Evolutionary conservation across 371 early-diverging fungal species (phyloP).

Genomic region (Mortierella sp.): DNA sequence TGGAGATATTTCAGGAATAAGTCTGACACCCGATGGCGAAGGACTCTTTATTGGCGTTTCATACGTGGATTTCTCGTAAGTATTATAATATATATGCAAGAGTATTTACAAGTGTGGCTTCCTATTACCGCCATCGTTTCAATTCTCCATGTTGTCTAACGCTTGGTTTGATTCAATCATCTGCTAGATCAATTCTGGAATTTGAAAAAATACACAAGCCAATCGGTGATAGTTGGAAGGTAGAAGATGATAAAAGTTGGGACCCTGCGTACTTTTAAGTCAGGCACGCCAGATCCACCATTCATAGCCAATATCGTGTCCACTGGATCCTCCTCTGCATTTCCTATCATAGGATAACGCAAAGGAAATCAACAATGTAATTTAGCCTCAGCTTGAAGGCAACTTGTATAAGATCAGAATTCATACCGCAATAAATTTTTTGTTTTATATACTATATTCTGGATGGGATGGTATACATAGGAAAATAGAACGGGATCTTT

Average conservation of each 20-base stretch:
- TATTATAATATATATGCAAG: neutral
- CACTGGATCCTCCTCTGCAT: too few species aligned
- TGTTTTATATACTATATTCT: too few species aligned
- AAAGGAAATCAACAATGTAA: too few species aligned
- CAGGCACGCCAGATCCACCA: too few species aligned
- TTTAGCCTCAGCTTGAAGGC: too few species aligned
- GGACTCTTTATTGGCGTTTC: slow-evolving; percentile 71
- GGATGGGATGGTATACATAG: too few species aligned
- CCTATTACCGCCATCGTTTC: too few species aligned
- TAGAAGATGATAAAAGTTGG: neutral
- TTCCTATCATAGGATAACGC: too few species aligned
- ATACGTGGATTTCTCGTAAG: slow-evolving; percentile 60
- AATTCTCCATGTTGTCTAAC: neutral
- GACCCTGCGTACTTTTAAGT: neutral
- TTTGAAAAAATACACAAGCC: slow-evolving; percentile 27
- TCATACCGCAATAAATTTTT: too few species aligned
- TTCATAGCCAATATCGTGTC: too few species aligned
- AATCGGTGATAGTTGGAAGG: neutral
- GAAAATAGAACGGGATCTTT: too few species aligned
- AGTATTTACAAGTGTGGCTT: neutral
- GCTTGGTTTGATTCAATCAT: neutral
- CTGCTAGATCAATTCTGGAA: slow-evolving; percentile 43
- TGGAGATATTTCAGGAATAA: slow-evolving; percentile 85
- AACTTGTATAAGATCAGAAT: too few species aligned
- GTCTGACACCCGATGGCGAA: slow-evolving; percentile 69